Conservation (phyloP, 2,329 filamentous ascomycete genomes). For the Fusarium sp. region DNA sequence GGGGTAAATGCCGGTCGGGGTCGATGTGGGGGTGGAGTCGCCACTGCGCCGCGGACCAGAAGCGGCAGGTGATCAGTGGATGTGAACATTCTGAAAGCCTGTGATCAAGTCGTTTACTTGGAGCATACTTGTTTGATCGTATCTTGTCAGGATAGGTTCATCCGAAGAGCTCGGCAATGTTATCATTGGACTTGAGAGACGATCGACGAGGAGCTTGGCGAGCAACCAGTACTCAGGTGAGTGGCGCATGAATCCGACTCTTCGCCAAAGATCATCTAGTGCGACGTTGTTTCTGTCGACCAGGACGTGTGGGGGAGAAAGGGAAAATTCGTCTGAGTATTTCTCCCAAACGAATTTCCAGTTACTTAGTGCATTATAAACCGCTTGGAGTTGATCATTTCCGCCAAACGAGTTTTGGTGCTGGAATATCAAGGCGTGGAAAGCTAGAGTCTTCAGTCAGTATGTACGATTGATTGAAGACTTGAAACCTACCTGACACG, state of each 20-base stretch:
- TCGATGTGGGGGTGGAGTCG: conserved; percentile 11
- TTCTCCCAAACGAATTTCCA: conserved; percentile 7
- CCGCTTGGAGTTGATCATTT: neutral
- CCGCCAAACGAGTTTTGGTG: neutral
- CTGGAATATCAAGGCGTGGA: neutral
- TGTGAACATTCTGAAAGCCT: conserved; percentile 9
- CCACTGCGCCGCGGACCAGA: neutral
- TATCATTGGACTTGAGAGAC: neutral
- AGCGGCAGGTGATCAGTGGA: neutral
- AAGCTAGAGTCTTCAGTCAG: neutral
- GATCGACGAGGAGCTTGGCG: neutral
- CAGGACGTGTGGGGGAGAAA: neutral
- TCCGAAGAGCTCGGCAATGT: neutral
- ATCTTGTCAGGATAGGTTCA: neutral
- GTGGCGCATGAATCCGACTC: neutral
- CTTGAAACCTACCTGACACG: neutral
- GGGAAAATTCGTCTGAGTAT: neutral
- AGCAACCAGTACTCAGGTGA: conserved; percentile 8
- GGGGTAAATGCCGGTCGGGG: conserved; percentile 10
- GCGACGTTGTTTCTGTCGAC: neutral
- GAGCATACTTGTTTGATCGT: conserved; percentile 16
- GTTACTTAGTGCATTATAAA: neutral
- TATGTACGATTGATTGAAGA: too few species aligned
- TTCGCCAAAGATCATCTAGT: neutral
- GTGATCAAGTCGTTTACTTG: conserved; percentile 12